A percentile compares a stretch with the other conserved stretches of the same genome.
Conservation (phyloP, 345 rosid genomes). For the Schrenkiella parvula region DNA sequence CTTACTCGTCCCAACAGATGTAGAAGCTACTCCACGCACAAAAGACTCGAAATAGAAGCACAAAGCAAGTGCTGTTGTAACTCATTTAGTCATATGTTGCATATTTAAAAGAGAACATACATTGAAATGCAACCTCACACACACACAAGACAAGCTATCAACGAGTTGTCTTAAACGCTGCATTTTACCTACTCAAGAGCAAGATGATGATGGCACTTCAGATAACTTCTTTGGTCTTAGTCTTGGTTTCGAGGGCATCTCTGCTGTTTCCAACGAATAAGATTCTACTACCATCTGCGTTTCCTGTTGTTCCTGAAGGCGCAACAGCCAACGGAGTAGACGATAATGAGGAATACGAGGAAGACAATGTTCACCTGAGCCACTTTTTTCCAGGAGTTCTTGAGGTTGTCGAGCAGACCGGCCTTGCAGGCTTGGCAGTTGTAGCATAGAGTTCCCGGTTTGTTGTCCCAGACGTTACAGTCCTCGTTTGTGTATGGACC, state of each 20-base stretch:
- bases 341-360: conserved; percentile 73
- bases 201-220: background rate
- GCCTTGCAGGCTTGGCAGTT: conserved; percentile 92
- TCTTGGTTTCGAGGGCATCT: background rate
- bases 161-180: background rate
- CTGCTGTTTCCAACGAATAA: background rate
- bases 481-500: conserved; percentile 45
- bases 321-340: conserved; percentile 94
- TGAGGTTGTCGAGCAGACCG: conserved; percentile 79
- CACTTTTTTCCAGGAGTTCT: conserved; percentile 88
- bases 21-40: background rate
- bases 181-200: background rate
- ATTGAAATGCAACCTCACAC: conserved; percentile 13
- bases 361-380: conserved; percentile 75
- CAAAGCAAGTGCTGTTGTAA: conserved; percentile 14
- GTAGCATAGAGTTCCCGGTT: conserved; percentile 48
- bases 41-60: conserved; percentile 15
- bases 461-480: conserved; percentile 59
- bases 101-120: background rate
- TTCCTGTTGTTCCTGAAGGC: conserved; percentile 92
- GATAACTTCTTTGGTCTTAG: background rate
- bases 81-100: conserved; percentile 11
- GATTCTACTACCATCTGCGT: conserved; percentile 32
- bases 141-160: conserved; percentile 14
- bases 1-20: conserved; percentile 6